Evolutionary conservation across 768 basidiomycete species (phyloP).

Genomic region (Phylloporus rhodoxanthus): DNA sequence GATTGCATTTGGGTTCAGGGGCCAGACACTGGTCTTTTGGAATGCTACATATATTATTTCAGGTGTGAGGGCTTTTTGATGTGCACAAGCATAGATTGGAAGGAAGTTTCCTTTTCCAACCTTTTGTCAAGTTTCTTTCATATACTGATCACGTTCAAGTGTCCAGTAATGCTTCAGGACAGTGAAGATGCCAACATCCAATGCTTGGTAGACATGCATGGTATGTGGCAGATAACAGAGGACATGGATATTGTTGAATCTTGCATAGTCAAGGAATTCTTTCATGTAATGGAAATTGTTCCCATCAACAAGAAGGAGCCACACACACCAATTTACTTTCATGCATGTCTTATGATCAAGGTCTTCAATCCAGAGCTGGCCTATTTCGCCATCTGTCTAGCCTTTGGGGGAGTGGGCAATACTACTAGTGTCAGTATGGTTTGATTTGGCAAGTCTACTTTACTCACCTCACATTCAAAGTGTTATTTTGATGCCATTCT

Average conservation of each 20-base stretch:
- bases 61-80: background rate
- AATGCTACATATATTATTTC: background rate
- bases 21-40: background rate
- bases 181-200: conserved; percentile 37
- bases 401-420: conserved; percentile 11
- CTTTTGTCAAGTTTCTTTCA: background rate
- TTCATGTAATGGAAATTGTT: conserved; percentile 40
- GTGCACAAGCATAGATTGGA: background rate
- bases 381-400: background rate
- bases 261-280: conserved; percentile 36
- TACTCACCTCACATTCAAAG: conserved; percentile 14
- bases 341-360: conserved; percentile 30
- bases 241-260: conserved; percentile 29
- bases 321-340: conserved; percentile 29
- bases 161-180: conserved; percentile 29
- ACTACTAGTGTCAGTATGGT: background rate
- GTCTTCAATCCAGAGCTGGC: background rate
- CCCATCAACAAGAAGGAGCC: conserved; percentile 40
- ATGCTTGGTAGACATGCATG: conserved; percentile 33
- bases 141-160: conserved; percentile 9
- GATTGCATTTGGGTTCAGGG: background rate
- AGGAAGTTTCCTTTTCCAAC: conserved; percentile 11
- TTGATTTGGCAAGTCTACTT: conserved; percentile 3
- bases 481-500: conserved; percentile 20
- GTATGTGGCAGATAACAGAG: conserved; percentile 37